phyloP scores from a whole-genome alignment of 1,284 basidiomycete species.

The Apiotrichum brassicae region DNA sequence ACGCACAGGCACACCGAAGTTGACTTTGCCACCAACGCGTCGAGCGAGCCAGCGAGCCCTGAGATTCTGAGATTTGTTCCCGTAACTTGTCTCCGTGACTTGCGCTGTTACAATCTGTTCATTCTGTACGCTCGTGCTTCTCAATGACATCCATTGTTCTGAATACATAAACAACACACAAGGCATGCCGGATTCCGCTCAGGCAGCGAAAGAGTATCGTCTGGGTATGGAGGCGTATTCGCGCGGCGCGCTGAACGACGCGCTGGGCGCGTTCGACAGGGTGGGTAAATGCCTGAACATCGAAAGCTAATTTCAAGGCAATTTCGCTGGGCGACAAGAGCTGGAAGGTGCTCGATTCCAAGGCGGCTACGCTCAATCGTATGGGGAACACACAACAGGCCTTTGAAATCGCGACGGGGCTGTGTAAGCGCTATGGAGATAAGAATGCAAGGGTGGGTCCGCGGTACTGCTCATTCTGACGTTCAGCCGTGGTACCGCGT shows the following conservation, averaged over 20 bases:
- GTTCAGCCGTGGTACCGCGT: conserved; percentile 30
- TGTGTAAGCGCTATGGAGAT: conserved; percentile 23
- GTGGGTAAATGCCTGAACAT: conserved; percentile 7
- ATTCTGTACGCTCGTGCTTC: too few species aligned
- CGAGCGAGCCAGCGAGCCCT: too few species aligned
- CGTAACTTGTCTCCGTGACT: too few species aligned
- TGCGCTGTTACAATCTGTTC: too few species aligned
- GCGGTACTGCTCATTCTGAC: not conserved
- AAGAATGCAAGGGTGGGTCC: conserved; percentile 5
- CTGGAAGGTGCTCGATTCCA: conserved; percentile 22
- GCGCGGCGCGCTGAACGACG: conserved; percentile 12
- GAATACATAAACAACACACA: too few species aligned
- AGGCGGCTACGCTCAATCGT: conserved; percentile 25
- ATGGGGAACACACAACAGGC: conserved; percentile 20
- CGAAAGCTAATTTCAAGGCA: conserved; percentile 12
- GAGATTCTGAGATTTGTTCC: too few species aligned
- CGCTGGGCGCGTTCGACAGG: conserved; percentile 20
- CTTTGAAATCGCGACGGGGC: conserved; percentile 18
- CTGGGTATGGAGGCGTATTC: conserved; percentile 11
- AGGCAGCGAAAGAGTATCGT: conserved; percentile 13
- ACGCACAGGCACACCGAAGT: too few species aligned
- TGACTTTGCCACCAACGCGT: too few species aligned
- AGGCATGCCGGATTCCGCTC: conserved; percentile 4
- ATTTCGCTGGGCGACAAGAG: conserved; percentile 23
- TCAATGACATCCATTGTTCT: too few species aligned